phyloP scores from a whole-genome alignment of 495 filamentous ascomycete genomes.

The Aspergillus ellipticus region DNA sequence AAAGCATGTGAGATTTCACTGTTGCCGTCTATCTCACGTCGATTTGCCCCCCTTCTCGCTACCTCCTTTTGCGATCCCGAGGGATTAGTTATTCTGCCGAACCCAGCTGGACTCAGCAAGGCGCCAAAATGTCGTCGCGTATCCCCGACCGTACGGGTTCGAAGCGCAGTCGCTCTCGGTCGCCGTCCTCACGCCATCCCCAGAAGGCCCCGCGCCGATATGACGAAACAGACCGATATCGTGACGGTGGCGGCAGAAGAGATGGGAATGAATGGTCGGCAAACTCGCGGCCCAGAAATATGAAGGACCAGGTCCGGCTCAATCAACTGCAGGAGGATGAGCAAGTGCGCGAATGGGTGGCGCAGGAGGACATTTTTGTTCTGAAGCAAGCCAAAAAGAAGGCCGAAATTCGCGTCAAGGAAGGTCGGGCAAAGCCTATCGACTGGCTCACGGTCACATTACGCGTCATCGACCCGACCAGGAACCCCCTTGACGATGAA shows the following conservation, averaged over 20 bases:
- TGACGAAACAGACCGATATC: slow-evolving; percentile 27
- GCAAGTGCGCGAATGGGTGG: slow-evolving; percentile 79
- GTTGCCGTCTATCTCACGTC: background rate
- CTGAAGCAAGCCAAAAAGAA: slow-evolving; percentile 97
- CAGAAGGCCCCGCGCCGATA: slow-evolving; percentile 36
- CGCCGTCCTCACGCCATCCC: slow-evolving; percentile 39
- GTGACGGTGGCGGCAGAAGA: slow-evolving; percentile 24
- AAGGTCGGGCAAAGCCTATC: slow-evolving; percentile 86
- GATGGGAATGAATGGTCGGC: slow-evolving; percentile 19
- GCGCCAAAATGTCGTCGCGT: slow-evolving; percentile 31
- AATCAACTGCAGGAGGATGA: slow-evolving; percentile 69
- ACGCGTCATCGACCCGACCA: slow-evolving; percentile 79
- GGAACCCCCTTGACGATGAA: slow-evolving; percentile 76
- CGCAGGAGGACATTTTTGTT: slow-evolving; percentile 94
- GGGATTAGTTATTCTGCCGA: background rate
- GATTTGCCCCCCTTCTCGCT: background rate
- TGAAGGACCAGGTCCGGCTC: slow-evolving; percentile 50
- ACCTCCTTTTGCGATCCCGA: background rate
- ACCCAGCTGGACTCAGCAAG: background rate
- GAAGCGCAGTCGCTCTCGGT: slow-evolving; percentile 42
- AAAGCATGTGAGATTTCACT: background rate
- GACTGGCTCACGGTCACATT: slow-evolving; percentile 94
- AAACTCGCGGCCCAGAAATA: slow-evolving; percentile 31
- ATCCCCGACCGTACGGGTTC: slow-evolving; percentile 28
- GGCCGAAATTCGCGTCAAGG: slow-evolving; percentile 92